These are phyloP conservation scores for Nidula niveotomentosa DNA, from an alignment of 1,284 basidiomycete species.

Conservation along the genomic window DNA sequence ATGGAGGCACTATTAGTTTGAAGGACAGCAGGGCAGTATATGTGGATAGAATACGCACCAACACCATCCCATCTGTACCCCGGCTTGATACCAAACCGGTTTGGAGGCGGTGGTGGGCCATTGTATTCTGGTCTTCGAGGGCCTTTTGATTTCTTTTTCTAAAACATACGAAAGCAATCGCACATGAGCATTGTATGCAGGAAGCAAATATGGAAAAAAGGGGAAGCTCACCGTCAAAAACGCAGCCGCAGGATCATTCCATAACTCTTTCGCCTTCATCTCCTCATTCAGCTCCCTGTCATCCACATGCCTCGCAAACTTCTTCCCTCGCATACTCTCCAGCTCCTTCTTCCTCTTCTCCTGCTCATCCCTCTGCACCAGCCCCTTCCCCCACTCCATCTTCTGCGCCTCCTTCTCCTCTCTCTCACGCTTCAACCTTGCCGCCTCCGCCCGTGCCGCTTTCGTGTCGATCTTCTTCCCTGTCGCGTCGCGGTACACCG, in stretches of 20 bases:
- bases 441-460: constrained; percentile 80
- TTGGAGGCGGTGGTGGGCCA: constrained; percentile 88
- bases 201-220: constrained; percentile 2
- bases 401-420: constrained; percentile 86
- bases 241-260: constrained; percentile 94
- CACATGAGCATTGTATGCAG: not conserved
- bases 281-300: constrained; percentile 87
- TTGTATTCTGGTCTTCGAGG: constrained; percentile 83
- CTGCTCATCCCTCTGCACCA: constrained; percentile 82
- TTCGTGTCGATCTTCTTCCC: constrained; percentile 91
- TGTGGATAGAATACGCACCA: constrained; percentile 54
- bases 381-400: constrained; percentile 96
- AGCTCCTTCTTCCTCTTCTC: constrained; percentile 65
- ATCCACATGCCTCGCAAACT: constrained; percentile 80
- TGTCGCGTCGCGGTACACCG: constrained; percentile 90
- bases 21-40: constrained; percentile 16
- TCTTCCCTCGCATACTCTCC: constrained; percentile 62
- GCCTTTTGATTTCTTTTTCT: constrained; percentile 77
- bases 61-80: constrained; percentile 98
- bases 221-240: constrained; percentile 79
- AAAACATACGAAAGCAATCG: constrained; percentile 5
- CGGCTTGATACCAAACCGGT: constrained; percentile 93
- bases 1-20: constrained; percentile 6
- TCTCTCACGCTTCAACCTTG: constrained; percentile 71
- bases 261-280: constrained; percentile 75